Base-by-base conservation (phyloP, 2,329 filamentous ascomycete species). In the Ascochyta lentis region DNA sequence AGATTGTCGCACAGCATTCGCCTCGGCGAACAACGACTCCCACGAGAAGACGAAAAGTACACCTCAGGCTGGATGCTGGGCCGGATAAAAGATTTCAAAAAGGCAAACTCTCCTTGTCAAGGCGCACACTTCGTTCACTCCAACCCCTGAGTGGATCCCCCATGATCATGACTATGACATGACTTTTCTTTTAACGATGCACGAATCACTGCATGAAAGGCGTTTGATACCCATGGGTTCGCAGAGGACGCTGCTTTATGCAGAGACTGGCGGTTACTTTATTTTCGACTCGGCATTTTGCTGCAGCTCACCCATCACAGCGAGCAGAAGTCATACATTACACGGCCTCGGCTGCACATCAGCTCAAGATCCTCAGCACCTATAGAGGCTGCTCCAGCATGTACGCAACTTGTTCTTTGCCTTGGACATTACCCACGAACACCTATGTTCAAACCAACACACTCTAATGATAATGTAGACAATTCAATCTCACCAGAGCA, bases 61-160 rank as follows among this genome's bases (percentile, higher is more conserved):
- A 63, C 56, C 8, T 72, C 71, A 1, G 72, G 71, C 13, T 76
- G 73, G 73, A 68, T 73, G 56, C 47, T 63, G 54, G 56, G 58
- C 8, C 56, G 73, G 10, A 70, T 76, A 7, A 55, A 68, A 19
- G 60, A 60, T 2, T 72, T 74, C 54, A 69, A 70, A 45, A 63
- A 67, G 15, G 59, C 64, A 1, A 59, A 66, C 9, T 69, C 69
- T 8, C 69, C 66, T 4, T 73, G 71, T 46, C 59, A 66, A 38
- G 68, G 68, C 37, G 71, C 72, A 22, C 71, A 67, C 19, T 69
- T 73, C 40, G 69, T 73, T 27, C 71, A 74, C 56, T 63, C 72
- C 4, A 72, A 73, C 50, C 72, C 72, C 7, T 73, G 64, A 73
- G 19, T 29, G 33, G 23, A 19, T 29, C 12, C 16, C 15, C 49